Conservation (phyloP, 2,329 filamentous ascomycete genomes). For the Fusarium tuaranense region DNA sequence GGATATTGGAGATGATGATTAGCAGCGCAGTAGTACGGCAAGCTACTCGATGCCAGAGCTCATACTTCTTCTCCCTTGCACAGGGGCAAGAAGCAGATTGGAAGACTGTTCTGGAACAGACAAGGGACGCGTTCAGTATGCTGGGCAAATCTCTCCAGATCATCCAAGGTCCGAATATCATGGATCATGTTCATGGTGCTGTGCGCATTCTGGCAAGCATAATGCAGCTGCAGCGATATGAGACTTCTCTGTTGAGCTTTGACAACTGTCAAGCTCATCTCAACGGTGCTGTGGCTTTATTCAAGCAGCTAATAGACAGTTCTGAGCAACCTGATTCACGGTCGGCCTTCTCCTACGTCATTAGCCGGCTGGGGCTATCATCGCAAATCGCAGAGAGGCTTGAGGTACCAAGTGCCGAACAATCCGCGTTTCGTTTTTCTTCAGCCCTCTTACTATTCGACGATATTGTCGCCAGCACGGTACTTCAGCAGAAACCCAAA, state of each 20-base stretch:
- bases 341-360: background rate
- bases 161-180: background rate
- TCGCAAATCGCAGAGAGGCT: background rate
- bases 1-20: background rate
- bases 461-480: background rate
- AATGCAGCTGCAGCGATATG: background rate
- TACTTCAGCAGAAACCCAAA: background rate
- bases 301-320: background rate
- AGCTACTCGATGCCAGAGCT: background rate
- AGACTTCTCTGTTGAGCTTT: background rate
- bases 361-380: background rate
- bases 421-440: background rate
- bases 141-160: background rate
- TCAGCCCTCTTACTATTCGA: background rate
- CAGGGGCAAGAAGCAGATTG: background rate
- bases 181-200: background rate
- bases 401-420: background rate
- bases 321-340: background rate
- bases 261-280: background rate
- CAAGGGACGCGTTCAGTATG: background rate
- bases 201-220: background rate
- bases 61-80: background rate
- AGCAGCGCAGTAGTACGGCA: background rate
- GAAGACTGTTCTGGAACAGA: background rate
- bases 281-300: background rate